phyloP scores from a whole-genome alignment of 2,329 filamentous ascomycete genomes.

The Neonectria coccinea region DNA sequence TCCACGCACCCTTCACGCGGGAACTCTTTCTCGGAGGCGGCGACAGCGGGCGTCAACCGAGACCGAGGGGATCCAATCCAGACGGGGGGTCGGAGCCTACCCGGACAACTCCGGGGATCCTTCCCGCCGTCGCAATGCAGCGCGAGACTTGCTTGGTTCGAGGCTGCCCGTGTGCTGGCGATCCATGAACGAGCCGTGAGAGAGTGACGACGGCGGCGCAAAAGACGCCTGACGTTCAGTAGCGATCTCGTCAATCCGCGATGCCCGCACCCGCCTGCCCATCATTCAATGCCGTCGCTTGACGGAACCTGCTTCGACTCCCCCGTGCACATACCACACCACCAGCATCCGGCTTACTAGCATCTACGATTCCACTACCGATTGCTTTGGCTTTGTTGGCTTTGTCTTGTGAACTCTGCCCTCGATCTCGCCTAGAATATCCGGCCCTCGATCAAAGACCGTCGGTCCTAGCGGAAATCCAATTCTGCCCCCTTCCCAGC shows the following conservation, averaged over 20 bases:
- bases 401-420: conserved; percentile 18
- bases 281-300: conserved; percentile 29
- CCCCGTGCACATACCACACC: conserved; percentile 22
- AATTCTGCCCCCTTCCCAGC: conserved; percentile 20
- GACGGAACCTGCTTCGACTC: conserved; percentile 19
- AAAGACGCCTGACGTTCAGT: conserved; percentile 22
- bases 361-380: conserved; percentile 12
- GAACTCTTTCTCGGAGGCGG: conserved; percentile 37
- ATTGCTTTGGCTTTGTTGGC: conserved; percentile 24
- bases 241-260: conserved; percentile 26
- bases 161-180: conserved; percentile 6
- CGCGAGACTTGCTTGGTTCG: conserved; percentile 12
- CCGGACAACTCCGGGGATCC: conserved; percentile 9
- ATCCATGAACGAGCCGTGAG: conserved; percentile 11
- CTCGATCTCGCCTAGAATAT: conserved; percentile 43
- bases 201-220: conserved; percentile 27
- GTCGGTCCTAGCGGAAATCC: conserved; percentile 29
- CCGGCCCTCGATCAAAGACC: conserved; percentile 24
- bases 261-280: conserved; percentile 13
- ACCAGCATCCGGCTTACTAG: conserved; percentile 4
- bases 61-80: conserved; percentile 4
- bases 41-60: conserved; percentile 25
- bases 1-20: conserved; percentile 41
- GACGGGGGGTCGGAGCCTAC: conserved; percentile 19
- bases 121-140: conserved; percentile 18